Conservation (phyloP, 2,329 filamentous ascomycete species). For the Aspergillus pseudoterreus region DNA sequence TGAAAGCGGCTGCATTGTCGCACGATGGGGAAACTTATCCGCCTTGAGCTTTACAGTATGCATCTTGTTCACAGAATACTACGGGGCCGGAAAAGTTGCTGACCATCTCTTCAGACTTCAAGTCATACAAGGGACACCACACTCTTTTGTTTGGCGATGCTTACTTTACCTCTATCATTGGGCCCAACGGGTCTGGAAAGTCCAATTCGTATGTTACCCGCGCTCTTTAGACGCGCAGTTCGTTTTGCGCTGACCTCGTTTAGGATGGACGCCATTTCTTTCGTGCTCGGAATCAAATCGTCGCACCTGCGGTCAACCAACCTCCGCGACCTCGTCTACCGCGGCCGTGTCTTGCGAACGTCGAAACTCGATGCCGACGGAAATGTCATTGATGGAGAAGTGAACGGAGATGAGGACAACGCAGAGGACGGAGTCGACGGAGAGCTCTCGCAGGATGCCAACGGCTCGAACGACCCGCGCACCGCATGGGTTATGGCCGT, state of each 20-base stretch:
- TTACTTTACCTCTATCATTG: constrained; percentile 98
- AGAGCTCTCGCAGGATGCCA: constrained; percentile 58
- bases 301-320: constrained; percentile 95
- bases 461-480: constrained; percentile 71
- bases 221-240: neutral
- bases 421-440: constrained; percentile 52
- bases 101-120: constrained; percentile 70
- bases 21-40: constrained; percentile 92
- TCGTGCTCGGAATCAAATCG: constrained; percentile 96
- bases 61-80: constrained; percentile 13
- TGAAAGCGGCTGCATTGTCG: constrained; percentile 25
- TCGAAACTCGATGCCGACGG: constrained; percentile 89
- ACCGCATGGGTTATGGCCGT: constrained; percentile 99
- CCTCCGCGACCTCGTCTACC: constrained; percentile 91
- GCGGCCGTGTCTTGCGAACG: constrained; percentile 85
- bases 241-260: constrained; percentile 20
- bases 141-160: constrained; percentile 92
- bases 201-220: constrained; percentile 76
- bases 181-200: constrained; percentile 98
- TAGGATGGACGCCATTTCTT: constrained; percentile 98
- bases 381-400: constrained; percentile 61
- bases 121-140: constrained; percentile 98
- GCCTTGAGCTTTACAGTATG: constrained; percentile 89
- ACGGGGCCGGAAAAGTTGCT: constrained; percentile 14
- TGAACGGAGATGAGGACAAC: constrained; percentile 59